Percentiles rank a stretch among this genome's conserved stretches.
phyloP scores from a whole-genome alignment of 2,329 filamentous ascomycete genomes.

The Colletotrichum echinochloae region DNA sequence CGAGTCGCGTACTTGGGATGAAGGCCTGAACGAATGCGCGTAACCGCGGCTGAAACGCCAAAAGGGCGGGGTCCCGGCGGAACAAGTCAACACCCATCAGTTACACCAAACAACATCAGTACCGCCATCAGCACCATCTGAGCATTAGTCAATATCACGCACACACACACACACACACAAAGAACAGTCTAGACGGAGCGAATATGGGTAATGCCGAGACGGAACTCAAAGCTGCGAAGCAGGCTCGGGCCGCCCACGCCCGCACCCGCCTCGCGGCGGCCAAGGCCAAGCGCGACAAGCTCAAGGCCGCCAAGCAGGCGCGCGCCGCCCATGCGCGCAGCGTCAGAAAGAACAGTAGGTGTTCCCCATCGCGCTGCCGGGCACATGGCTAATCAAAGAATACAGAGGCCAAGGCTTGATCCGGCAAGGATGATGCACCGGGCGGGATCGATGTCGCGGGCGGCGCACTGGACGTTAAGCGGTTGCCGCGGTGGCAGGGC shows the following conservation, averaged over 20 bases:
- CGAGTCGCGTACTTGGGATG: too few relatives aligned
- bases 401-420: not conserved
- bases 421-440: too few relatives aligned
- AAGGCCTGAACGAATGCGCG: too few relatives aligned
- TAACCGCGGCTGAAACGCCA: too few relatives aligned
- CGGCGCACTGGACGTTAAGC: not conserved
- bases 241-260: constrained; percentile 22
- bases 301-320: constrained; percentile 12
- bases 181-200: not conserved
- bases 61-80: too few relatives aligned
- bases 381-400: not conserved
- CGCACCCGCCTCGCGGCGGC: constrained; percentile 2
- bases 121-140: too few relatives aligned
- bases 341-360: not conserved
- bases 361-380: too few relatives aligned
- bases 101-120: not conserved
- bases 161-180: not conserved
- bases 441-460: not conserved
- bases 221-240: constrained; percentile 5
- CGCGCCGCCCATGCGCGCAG: constrained; percentile 1
- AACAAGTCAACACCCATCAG: not conserved
- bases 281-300: constrained; percentile 16
- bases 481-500: too few relatives aligned
- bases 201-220: not conserved
- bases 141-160: not conserved